These are phyloP conservation scores for Rhizomucor miehei DNA, from an alignment of 371 early-diverging fungal species.

Conservation along the genomic window DNA sequence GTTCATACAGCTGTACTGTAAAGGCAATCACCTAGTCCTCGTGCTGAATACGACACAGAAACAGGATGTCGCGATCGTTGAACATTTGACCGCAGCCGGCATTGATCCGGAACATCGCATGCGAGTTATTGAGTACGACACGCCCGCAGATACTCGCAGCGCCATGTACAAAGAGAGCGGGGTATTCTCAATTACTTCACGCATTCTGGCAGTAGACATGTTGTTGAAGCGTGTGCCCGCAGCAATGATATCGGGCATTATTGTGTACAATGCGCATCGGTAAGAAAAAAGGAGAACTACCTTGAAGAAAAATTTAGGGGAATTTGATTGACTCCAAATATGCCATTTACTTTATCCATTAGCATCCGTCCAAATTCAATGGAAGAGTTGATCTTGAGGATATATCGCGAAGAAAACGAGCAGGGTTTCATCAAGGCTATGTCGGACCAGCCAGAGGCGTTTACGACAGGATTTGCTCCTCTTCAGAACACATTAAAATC, in stretches of 20 bases:
- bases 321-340: too few species aligned
- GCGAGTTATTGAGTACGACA: conserved; percentile 64
- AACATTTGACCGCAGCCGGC: conserved; percentile 50
- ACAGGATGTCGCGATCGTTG: conserved; percentile 61
- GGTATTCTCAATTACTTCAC: conserved; percentile 82
- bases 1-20: conserved; percentile 66
- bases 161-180: conserved; percentile 86
- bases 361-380: conserved; percentile 78
- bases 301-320: too few species aligned
- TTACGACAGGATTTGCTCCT: conserved; percentile 76
- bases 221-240: conserved; percentile 77
- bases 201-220: conserved; percentile 95
- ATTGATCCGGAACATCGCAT: conserved; percentile 31
- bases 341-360: conserved; percentile 1
- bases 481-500: conserved; percentile 82
- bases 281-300: too few species aligned
- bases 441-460: conserved; percentile 82
- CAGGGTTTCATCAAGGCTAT: conserved; percentile 93
- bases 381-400: conserved; percentile 85
- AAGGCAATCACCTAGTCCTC: conserved; percentile 75
- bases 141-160: conserved; percentile 55
- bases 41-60: conserved; percentile 73
- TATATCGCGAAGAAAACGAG: conserved; percentile 78
- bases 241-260: conserved; percentile 78
- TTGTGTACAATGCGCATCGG: conserved; percentile 88